These are phyloP conservation scores for Neurospora discreta DNA, from an alignment of 495 filamentous ascomycete genomes.

Conservation along the genomic window DNA sequence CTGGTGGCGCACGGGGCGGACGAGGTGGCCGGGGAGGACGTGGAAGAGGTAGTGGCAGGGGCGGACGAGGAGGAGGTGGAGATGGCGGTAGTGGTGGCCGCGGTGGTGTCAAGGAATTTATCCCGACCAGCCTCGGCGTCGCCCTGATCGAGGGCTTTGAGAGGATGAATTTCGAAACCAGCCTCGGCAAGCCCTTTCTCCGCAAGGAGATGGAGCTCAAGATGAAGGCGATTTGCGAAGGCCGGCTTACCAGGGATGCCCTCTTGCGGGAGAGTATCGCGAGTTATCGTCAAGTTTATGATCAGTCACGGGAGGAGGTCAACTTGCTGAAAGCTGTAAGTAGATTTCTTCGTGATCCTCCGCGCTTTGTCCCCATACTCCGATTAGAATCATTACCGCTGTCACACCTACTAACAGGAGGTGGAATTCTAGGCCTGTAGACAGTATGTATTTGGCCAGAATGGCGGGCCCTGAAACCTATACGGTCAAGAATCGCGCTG, in stretches of 20 bases:
- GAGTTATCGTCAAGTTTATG: slow-evolving; percentile 76
- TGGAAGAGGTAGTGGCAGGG: slow-evolving; percentile 22
- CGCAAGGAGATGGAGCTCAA: slow-evolving; percentile 94
- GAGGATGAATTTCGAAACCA: slow-evolving; percentile 77
- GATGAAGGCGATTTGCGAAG: slow-evolving; percentile 92
- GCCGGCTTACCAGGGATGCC: slow-evolving; percentile 56
- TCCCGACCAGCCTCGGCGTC: slow-evolving; percentile 81
- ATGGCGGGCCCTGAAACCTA: slow-evolving; percentile 8
- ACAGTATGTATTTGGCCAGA: slow-evolving; percentile 30
- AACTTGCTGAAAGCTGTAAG: slow-evolving; percentile 63
- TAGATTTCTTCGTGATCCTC: slow-evolving; percentile 1
- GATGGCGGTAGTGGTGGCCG: slow-evolving; percentile 30
- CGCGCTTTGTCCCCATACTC: background rate
- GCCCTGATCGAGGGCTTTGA: slow-evolving; percentile 91
- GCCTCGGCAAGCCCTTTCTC: slow-evolving; percentile 90
- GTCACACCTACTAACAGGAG: background rate
- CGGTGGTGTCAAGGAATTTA: slow-evolving; percentile 66
- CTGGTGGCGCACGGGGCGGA: slow-evolving; percentile 25
- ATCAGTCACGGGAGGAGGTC: slow-evolving; percentile 62
- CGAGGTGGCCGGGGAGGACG: slow-evolving; percentile 30
- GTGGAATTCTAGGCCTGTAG: slow-evolving; percentile 30
- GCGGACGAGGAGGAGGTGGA: slow-evolving; percentile 33
- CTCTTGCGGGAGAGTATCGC: slow-evolving; percentile 72
- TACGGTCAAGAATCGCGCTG: background rate
- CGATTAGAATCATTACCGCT: background rate